These are phyloP conservation scores for Grigorovia yakushimaensis DNA, from an alignment of 805 yeast species.

Conservation along the genomic window DNA sequence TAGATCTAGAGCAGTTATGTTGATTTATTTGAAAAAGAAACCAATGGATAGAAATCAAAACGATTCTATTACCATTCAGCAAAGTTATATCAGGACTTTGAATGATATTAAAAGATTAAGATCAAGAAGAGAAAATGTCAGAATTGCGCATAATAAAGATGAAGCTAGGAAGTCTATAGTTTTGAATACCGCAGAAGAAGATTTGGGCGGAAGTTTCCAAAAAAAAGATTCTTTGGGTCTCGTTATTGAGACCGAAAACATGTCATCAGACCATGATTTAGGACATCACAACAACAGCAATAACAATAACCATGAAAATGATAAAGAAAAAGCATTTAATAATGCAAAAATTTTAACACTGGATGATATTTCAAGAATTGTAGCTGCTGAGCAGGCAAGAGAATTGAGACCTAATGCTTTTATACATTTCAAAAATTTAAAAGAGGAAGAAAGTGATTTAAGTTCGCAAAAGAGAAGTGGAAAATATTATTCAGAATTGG, in stretches of 20 bases:
- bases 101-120: constrained; percentile 69
- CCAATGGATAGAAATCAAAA: constrained; percentile 1
- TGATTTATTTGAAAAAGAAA: constrained; percentile 22
- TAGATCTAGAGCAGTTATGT: constrained; percentile 58
- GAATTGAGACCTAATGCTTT: constrained; percentile 89
- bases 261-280: constrained; percentile 15
- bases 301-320: constrained; percentile 37
- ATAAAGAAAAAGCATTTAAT: constrained; percentile 38
- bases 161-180: constrained; percentile 58
- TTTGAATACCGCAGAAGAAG: constrained; percentile 39
- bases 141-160: constrained; percentile 39
- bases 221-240: constrained; percentile 21
- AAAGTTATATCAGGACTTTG: constrained; percentile 58
- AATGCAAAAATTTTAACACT: constrained; percentile 80
- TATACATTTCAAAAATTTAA: constrained; percentile 53
- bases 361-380: constrained; percentile 95
- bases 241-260: constrained; percentile 18
- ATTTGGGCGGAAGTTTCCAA: constrained; percentile 9
- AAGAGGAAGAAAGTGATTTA: constrained; percentile 19
- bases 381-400: constrained; percentile 93
- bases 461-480: constrained; percentile 22
- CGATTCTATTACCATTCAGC: constrained; percentile 27
- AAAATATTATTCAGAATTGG: constrained; percentile 51
- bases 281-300: constrained; percentile 31
- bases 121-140: constrained; percentile 58